Evolutionary conservation across 352 stramenopile species (phyloP).

Genomic region (Pelagophyceae sp.): DNA sequence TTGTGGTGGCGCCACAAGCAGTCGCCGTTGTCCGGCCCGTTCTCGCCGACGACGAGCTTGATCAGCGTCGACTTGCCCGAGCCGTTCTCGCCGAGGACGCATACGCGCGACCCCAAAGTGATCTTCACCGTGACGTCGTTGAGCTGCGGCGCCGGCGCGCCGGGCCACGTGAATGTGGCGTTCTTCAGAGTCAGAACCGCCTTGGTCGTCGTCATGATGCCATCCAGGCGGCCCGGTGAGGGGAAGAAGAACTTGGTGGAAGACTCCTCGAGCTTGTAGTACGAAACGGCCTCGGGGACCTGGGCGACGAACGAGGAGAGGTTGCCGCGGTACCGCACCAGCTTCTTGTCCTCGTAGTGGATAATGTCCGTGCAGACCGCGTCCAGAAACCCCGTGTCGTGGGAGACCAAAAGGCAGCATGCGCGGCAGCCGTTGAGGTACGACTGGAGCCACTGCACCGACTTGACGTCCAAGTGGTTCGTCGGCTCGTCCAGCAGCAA

Average conservation of each 20-base stretch:
- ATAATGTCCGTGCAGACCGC: constrained; percentile 81
- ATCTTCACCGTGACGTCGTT: constrained; percentile 71
- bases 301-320: constrained; percentile 72
- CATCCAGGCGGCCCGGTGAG: constrained; percentile 72
- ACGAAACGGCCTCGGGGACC: constrained; percentile 79
- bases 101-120: constrained; percentile 72
- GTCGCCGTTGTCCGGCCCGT: constrained; percentile 48
- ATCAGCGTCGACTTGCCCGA: constrained; percentile 83
- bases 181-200: constrained; percentile 78
- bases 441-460: constrained; percentile 83
- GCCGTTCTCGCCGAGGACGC: constrained; percentile 79
- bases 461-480: constrained; percentile 83
- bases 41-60: constrained; percentile 75
- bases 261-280: constrained; percentile 75
- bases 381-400: constrained; percentile 92
- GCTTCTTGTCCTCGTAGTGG: constrained; percentile 78
- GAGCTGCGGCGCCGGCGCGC: constrained; percentile 57
- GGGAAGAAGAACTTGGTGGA: constrained; percentile 73
- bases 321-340: constrained; percentile 75
- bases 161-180: constrained; percentile 73
- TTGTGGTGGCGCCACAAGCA: constrained; percentile 41
- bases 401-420: constrained; percentile 84
- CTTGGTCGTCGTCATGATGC: constrained; percentile 75
- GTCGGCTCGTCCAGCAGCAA: constrained; percentile 80
- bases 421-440: constrained; percentile 79